Evolutionary conservation across 1,139 yeast species (phyloP).

Genomic region (Petasospora fabianii): DNA sequence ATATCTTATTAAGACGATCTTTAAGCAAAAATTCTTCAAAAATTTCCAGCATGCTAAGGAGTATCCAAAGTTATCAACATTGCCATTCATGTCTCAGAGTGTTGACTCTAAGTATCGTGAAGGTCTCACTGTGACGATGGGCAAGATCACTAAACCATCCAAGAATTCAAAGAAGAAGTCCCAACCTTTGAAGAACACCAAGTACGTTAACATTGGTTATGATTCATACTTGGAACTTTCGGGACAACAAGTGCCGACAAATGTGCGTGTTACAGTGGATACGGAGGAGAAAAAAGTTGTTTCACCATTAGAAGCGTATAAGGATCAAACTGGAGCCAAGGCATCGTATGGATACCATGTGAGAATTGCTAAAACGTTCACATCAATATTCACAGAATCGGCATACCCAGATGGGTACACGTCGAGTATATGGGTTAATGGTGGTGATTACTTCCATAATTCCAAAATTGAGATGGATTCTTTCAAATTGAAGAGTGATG

Average conservation of each 20-base stretch:
- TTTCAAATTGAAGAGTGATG: conserved; percentile 16
- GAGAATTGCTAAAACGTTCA: conserved; percentile 58
- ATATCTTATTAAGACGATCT: conserved; percentile 63
- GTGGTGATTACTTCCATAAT: conserved; percentile 57
- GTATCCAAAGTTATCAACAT: conserved; percentile 66
- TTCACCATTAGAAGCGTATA: conserved; percentile 71
- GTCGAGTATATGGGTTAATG: conserved; percentile 58
- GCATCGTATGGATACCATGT: conserved; percentile 74
- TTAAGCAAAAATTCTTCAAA: conserved; percentile 40
- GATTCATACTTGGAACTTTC: conserved; percentile 52
- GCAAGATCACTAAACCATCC: conserved; percentile 35
- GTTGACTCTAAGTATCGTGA: conserved; percentile 41
- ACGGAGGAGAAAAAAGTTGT: conserved; percentile 57
- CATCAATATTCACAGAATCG: conserved; percentile 67
- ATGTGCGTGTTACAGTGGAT: conserved; percentile 81
- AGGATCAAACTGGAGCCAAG: conserved; percentile 49
- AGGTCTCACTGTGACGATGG: conserved; percentile 67
- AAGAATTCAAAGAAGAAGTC: conserved; percentile 41
- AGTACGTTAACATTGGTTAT: conserved; percentile 72
- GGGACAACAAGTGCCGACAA: conserved; percentile 65
- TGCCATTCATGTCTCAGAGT: conserved; percentile 65
- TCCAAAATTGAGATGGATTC: conserved; percentile 19
- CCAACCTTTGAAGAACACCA: conserved; percentile 56
- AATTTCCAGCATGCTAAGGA: conserved; percentile 64
- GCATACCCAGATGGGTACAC: conserved; percentile 67